A percentile compares a stretch with the other conserved stretches of the same genome.
These are phyloP conservation scores for Gracilariopsis chorda DNA, from an alignment of 23 red algal species.

Conservation along the genomic window DNA sequence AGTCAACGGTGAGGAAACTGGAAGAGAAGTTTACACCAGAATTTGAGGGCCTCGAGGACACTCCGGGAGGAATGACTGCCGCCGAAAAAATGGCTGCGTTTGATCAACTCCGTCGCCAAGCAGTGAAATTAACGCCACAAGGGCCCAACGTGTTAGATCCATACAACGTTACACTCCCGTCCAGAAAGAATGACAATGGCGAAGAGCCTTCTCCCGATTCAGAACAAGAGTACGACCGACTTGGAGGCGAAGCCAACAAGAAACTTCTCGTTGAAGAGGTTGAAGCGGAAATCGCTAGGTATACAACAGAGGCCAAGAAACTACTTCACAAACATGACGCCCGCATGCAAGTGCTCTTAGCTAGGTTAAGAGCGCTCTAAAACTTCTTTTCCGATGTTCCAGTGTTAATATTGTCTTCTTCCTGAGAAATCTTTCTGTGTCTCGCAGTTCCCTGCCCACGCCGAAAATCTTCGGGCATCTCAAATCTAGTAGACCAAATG, in stretches of 20 bases:
- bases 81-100: constrained; percentile 54
- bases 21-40: constrained; percentile 16
- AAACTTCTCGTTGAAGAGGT: constrained; percentile 32
- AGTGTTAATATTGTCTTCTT: no score
- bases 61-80: constrained; percentile 41
- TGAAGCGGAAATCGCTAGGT: constrained; percentile 15
- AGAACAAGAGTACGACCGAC: constrained; percentile 19
- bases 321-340: constrained; percentile 37
- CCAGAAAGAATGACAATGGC: constrained; percentile 33
- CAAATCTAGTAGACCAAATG: neutral
- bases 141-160: constrained; percentile 7
- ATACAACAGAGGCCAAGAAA: neutral
- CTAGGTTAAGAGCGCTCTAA: neutral
- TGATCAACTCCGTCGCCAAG: neutral
- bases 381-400: no score
- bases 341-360: constrained; percentile 23
- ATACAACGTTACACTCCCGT: constrained; percentile 2
- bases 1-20: neutral
- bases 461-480: neutral
- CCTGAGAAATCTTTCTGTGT: no score
- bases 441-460: no score
- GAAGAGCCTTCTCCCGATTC: constrained; percentile 5
- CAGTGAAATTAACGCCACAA: neutral
- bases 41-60: constrained; percentile 16
- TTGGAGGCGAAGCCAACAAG: neutral